Evolutionary conservation across 768 basidiomycete species (phyloP).

Genomic region (Peribolospora kevripleyi): DNA sequence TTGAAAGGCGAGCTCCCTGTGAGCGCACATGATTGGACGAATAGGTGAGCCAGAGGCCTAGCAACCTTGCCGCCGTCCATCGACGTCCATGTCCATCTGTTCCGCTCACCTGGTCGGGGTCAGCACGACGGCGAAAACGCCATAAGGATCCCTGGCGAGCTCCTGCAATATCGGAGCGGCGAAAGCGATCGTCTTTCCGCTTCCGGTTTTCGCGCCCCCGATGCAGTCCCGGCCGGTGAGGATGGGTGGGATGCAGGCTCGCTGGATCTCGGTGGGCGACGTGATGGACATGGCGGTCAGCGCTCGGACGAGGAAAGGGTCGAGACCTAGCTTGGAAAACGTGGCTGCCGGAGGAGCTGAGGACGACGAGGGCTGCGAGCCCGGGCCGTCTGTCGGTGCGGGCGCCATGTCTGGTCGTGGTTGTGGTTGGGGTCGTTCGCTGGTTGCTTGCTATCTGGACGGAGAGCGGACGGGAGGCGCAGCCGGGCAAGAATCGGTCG

Average conservation of each 20-base stretch:
- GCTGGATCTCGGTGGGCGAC: slow-evolving; percentile 63
- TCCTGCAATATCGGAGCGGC: slow-evolving; percentile 82
- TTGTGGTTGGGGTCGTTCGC: too few relatives aligned
- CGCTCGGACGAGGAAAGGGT: slow-evolving; percentile 32
- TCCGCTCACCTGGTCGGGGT: slow-evolving; percentile 67
- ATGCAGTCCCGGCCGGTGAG: slow-evolving; percentile 80
- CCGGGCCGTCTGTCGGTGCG: too few relatives aligned
- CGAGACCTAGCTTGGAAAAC: slow-evolving; percentile 22
- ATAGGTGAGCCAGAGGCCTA: too few relatives aligned
- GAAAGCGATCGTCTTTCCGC: slow-evolving; percentile 93
- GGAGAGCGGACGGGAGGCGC: too few relatives aligned
- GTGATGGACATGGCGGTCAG: slow-evolving; percentile 63
- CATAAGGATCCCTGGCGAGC: slow-evolving; percentile 70
- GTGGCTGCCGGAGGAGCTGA: slow-evolving; percentile 10
- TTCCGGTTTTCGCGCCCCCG: slow-evolving; percentile 92
- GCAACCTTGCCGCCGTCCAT: too few relatives aligned
- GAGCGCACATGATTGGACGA: neutral
- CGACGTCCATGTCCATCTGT: too few relatives aligned
- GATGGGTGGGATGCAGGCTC: slow-evolving; percentile 68
- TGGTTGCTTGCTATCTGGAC: too few relatives aligned
- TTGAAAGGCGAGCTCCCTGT: slow-evolving; percentile 86
- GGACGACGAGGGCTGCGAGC: too few relatives aligned
- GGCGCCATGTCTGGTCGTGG: too few relatives aligned
- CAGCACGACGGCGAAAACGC: slow-evolving; percentile 73
- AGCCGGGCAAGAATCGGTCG: too few relatives aligned